Base-by-base conservation (phyloP, 306 rosid genomes). In the Macrotyloma uniflorum region DNA sequence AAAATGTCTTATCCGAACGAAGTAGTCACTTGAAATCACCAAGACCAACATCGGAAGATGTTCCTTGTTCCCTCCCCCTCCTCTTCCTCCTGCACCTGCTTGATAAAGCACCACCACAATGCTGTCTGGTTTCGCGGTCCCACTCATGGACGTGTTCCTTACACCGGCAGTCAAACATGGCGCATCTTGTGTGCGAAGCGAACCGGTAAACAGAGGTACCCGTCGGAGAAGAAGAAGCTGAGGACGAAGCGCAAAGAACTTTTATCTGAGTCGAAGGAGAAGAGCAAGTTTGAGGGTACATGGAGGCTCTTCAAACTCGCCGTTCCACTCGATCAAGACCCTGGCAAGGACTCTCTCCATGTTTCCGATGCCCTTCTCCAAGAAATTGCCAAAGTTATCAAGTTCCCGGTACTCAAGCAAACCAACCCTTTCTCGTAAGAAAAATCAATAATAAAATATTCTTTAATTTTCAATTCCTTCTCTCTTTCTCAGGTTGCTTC, bases 151-250 rank as follows among this genome's bases (percentile, higher is more conserved):
- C 5, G 8, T 26, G n/a, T 65, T 15, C 85, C 81, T 53, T 66
- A 5, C 18, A 0, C 67, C 19, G 84, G 86, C n/a, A 28, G 5
- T 84, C 91, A 51, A 64, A 69, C 90, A 45, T 68, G 68, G 24
- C 83, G 70, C 10, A 26, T 91, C 61, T 38, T 64, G 14, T 86
- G 90, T 51, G 89, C 91, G 5, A 94, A 85, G 89, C 85, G 98
- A 76, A 76, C 88, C 55, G 98, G 98, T 46, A 91, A 84, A 85
- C 90, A 76, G 88, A 79, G 92, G 78, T 95, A 95, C 83, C 98
- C 98, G 0, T 95, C 98, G 5, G 98, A 95, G 91, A 92, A 91
- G 87, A 95, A 88, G 92, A 88, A 84, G 70, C 87, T 95, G 5
- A 91, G 77, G 50, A 50, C 83, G 58, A 93, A 90, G 87, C 88